Percentiles rank a stretch among this genome's conserved stretches.
Conservation (phyloP, 345 rosid genomes). For the Angophora floribunda region DNA sequence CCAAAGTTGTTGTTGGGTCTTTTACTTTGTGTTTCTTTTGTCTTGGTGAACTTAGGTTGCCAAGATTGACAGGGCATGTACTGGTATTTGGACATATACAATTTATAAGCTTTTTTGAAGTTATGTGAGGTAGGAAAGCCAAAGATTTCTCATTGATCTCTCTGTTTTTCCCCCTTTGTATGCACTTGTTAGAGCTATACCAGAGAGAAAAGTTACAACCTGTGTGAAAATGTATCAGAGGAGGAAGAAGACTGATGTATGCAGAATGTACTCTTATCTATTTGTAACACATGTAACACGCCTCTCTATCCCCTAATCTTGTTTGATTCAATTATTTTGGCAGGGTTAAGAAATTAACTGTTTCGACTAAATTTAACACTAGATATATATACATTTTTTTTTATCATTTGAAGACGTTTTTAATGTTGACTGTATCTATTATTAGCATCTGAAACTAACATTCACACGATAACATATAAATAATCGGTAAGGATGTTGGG, state of each 20-base stretch:
- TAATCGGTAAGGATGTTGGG: background rate
- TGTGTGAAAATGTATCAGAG: background rate
- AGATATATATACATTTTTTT: background rate
- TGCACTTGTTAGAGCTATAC: background rate
- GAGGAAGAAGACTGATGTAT: background rate
- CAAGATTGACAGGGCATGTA: background rate
- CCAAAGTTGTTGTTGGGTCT: background rate
- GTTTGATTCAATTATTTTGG: background rate
- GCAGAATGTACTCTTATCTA: background rate
- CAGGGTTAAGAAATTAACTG: background rate
- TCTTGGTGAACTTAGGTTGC: background rate
- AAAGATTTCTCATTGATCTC: background rate
- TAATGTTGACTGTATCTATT: background rate
- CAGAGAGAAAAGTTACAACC: background rate
- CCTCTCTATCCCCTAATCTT: background rate
- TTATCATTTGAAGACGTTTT: background rate
- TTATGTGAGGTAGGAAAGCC: background rate
- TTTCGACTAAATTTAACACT: background rate
- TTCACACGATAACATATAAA: background rate
- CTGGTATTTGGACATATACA: background rate
- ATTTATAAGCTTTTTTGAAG: background rate
- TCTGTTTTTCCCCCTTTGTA: background rate
- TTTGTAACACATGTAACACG: background rate
- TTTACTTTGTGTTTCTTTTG: background rate
- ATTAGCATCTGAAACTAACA: background rate